Base-by-base conservation (phyloP, 1,284 basidiomycete genomes). In the Ustilago crameri region DNA sequence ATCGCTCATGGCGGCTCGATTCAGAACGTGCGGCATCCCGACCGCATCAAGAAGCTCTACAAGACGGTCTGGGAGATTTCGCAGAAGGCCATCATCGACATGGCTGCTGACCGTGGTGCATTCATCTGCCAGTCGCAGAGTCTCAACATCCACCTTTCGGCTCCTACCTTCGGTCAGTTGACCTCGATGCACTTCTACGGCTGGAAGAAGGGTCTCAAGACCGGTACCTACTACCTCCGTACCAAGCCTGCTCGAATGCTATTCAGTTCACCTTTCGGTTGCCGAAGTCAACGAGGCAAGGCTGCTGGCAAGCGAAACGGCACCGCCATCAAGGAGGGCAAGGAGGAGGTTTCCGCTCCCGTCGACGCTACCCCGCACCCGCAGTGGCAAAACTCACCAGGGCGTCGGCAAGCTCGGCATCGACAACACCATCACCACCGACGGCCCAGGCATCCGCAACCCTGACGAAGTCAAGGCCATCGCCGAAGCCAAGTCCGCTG, bases 11-110 rank as follows among this genome's bases (percentile, higher is more conserved):
- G 94, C 80, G 95, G 84, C 42, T 97, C 95, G 14, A 88, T 99
- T 56, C 95, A 98, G 68, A 81, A 82, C 59, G 74, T 83, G 26
- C 53, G 82, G 79, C 35, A 82, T 83, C 82, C 82, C 22, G 79
- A 83, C 61, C 68, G 74, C 22, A 79, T 84, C 71, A 84, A 98
- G 87, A 91, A 91, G 5, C 93, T 97, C 84, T 97, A 96, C 88
- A 96, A 95, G 87, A 97, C 95, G 10, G 94, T 97, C 46, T 99
- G 96, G 96, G 96, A 99, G 87, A 96, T 99, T 84, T 91, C 90
- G 60, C 96, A 98, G 87, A 98, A 98, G 91, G 93, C 92, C 78
- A 91, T 99, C 76, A 90, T 99, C 64, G 96, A 98, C 86, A 89
- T 99, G 80, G 92, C 95, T 41, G 96, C 96, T 20, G 96, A 99